phyloP scores from a whole-genome alignment of 805 yeast genomes.

The Clavispora carvajalis region DNA sequence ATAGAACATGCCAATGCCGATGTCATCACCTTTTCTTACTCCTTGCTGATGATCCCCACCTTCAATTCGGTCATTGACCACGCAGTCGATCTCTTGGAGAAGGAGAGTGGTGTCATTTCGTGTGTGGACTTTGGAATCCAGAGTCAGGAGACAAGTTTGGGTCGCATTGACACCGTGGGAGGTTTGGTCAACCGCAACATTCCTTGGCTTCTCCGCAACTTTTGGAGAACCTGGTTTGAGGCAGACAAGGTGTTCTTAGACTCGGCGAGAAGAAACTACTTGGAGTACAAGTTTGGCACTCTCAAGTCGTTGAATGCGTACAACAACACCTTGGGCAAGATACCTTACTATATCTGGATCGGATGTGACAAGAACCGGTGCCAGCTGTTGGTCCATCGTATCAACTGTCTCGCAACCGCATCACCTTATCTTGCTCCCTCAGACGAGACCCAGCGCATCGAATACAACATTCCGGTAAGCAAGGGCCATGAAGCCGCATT shows the following conservation, averaged over 20 bases:
- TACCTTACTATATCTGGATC: conserved; percentile 80
- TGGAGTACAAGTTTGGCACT: conserved; percentile 80
- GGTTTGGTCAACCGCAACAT: conserved; percentile 67
- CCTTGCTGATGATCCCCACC: conserved; percentile 80
- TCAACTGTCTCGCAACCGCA: conserved; percentile 73
- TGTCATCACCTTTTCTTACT: conserved; percentile 71
- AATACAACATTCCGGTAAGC: conserved; percentile 35
- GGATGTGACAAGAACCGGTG: conserved; percentile 47
- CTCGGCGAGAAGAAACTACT: conserved; percentile 74
- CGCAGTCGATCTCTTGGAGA: conserved; percentile 47
- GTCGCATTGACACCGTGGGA: conserved; percentile 70
- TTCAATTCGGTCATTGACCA: conserved; percentile 76
- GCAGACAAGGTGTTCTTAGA: conserved; percentile 76
- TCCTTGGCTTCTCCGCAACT: conserved; percentile 72
- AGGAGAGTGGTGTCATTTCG: conserved; percentile 55
- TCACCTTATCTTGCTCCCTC: conserved; percentile 75
- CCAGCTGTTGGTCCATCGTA: conserved; percentile 48
- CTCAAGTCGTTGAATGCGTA: conserved; percentile 65
- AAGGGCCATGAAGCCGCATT: conserved; percentile 80
- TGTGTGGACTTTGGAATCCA: conserved; percentile 82
- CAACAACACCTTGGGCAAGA: conserved; percentile 62
- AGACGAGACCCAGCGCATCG: conserved; percentile 19
- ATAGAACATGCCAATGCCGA: conserved; percentile 51
- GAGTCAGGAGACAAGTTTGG: conserved; percentile 55
- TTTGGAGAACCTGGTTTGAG: conserved; percentile 88